A percentile compares a stretch with the other conserved stretches of the same genome.
Conservation (phyloP, 2,329 filamentous ascomycete genomes). For the Sordariomycetes sp. region DNA sequence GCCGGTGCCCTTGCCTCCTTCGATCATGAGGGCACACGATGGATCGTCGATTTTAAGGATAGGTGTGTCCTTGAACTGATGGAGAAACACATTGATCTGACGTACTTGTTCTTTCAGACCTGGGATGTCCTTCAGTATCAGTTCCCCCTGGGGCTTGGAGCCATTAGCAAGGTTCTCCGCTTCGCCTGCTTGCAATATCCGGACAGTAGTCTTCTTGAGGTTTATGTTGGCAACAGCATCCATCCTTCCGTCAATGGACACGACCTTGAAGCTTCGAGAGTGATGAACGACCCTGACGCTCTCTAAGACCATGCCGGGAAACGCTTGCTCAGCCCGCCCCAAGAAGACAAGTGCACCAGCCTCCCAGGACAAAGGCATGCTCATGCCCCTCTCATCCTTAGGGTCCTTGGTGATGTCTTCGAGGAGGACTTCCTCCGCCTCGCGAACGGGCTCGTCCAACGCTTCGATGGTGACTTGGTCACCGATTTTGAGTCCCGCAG, state of each 20-base stretch:
- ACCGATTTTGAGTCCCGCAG: conserved; percentile 62
- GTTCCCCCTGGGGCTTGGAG: conserved; percentile 14
- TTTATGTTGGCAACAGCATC: conserved; percentile 34
- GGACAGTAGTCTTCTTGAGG: conserved; percentile 23
- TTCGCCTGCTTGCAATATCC: conserved; percentile 23
- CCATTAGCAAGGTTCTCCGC: conserved; percentile 7
- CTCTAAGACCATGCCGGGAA: conserved; percentile 63
- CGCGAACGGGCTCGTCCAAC: conserved; percentile 42
- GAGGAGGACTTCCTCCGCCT: conserved; percentile 49
- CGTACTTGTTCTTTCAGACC: conserved; percentile 57
- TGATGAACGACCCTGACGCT: conserved; percentile 30
- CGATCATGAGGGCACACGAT: conserved; percentile 58
- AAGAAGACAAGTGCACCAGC: conserved; percentile 3
- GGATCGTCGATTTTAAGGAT: conserved; percentile 14
- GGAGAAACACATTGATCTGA: conserved; percentile 58
- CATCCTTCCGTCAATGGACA: conserved; percentile 43
- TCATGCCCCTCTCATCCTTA: conserved; percentile 11
- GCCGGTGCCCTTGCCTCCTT: conserved; percentile 77
- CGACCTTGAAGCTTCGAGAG: conserved; percentile 39
- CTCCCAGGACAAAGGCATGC: not conserved
- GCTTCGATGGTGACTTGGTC: conserved; percentile 56
- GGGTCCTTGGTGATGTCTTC: conserved; percentile 43
- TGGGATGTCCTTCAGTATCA: conserved; percentile 49
- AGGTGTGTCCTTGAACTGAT: conserved; percentile 35
- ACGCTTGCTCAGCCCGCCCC: conserved; percentile 59